A percentile compares a stretch with the other conserved stretches of the same genome.
Evolutionary conservation across 257 asterid genomes (phyloP).

Genomic region (Plantago major): DNA sequence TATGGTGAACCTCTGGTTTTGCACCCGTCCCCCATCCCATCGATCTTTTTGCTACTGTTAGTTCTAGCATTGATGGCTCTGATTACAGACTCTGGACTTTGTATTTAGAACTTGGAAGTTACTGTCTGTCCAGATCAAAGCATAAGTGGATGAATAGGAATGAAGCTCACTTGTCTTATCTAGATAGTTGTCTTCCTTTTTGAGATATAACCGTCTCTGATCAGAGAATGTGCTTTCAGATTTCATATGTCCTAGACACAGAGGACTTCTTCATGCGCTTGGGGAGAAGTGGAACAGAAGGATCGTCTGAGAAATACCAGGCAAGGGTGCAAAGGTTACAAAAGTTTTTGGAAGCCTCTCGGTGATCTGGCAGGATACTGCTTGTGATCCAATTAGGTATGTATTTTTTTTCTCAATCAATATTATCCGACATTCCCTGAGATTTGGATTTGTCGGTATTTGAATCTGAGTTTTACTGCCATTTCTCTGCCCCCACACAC

Average conservation of each 20-base stretch:
- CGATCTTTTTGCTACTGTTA: no score
- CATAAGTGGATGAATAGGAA: not conserved
- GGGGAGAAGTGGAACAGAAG: conserved; percentile 48
- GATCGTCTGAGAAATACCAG: conserved; percentile 27
- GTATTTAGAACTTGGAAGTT: no score
- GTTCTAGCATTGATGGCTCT: no score
- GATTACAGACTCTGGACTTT: no score
- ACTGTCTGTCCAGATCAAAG: not conserved
- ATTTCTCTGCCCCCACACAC: not conserved
- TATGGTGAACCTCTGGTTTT: not conserved
- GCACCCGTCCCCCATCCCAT: no score
- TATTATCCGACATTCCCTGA: not conserved
- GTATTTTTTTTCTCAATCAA: not conserved
- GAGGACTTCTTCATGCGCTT: conserved; percentile 80
- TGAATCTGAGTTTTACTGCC: not conserved
- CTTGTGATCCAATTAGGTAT: conserved; percentile 27
- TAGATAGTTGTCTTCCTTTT: not conserved
- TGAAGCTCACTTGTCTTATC: conserved; percentile 1
- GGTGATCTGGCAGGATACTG: not conserved
- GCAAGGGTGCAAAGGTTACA: conserved; percentile 51
- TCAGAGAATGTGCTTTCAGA: conserved; percentile 42
- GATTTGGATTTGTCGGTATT: not conserved
- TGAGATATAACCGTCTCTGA: conserved; percentile 6
- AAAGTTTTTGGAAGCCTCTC: conserved; percentile 42
- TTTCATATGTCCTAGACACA: conserved; percentile 84